Evolutionary conservation across 2,329 filamentous ascomycete species (phyloP).

Genomic region (Epichloe gansuensis): DNA sequence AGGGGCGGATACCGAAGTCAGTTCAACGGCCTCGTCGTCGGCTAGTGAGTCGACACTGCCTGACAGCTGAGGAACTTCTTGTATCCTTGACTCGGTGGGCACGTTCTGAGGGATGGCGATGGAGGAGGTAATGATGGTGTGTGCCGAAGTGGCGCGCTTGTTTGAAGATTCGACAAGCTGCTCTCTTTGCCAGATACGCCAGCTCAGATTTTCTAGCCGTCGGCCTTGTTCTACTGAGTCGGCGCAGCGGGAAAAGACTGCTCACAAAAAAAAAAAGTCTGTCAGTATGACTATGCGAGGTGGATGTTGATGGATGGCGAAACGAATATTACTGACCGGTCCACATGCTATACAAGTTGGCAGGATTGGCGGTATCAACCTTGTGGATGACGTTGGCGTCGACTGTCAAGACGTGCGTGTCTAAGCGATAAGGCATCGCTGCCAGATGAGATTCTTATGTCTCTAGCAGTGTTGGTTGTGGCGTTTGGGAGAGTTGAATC

Average conservation of each 20-base stretch:
- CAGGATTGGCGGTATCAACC: slow-evolving; percentile 83
- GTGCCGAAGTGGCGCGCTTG: slow-evolving; percentile 27
- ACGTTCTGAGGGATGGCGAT: slow-evolving; percentile 39
- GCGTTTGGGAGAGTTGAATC: neutral
- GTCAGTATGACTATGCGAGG: slow-evolving; percentile 18
- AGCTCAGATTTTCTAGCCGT: slow-evolving; percentile 87
- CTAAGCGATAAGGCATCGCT: slow-evolving; percentile 70
- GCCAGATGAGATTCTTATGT: slow-evolving; percentile 22
- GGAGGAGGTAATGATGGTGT: slow-evolving; percentile 23
- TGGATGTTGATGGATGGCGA: neutral
- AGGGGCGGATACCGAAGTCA: slow-evolving; percentile 39
- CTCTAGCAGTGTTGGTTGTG: slow-evolving; percentile 19
- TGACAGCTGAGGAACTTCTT: slow-evolving; percentile 58
- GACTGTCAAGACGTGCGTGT: slow-evolving; percentile 78
- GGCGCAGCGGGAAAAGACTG: slow-evolving; percentile 89
- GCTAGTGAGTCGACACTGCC: slow-evolving; percentile 63
- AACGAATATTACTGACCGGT: slow-evolving; percentile 52
- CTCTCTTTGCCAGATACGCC: slow-evolving; percentile 90
- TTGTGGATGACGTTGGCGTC: slow-evolving; percentile 87
- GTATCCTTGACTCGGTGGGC: slow-evolving; percentile 27
- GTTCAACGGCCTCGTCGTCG: slow-evolving; percentile 54
- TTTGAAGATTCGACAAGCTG: slow-evolving; percentile 60
- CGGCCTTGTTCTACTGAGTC: slow-evolving; percentile 88
- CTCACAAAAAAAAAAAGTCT: neutral
- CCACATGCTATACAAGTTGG: slow-evolving; percentile 95